Evolutionary conservation across 148 eudicot species (phyloP), one percentile per base, ranked within the genome.

Genomic region (Diospyros kaki): DNA sequence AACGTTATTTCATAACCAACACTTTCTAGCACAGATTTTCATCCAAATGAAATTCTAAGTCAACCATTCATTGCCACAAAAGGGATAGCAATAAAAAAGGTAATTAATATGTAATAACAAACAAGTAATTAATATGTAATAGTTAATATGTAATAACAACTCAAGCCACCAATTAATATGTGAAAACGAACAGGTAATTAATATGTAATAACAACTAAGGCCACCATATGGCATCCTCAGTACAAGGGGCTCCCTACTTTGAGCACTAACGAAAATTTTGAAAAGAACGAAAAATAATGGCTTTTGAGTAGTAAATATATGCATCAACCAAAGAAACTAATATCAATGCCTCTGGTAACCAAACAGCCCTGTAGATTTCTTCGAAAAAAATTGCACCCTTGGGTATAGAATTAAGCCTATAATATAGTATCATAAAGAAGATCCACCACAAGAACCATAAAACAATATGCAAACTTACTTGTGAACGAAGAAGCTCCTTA

Each of bases 401-500:
- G 28, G 48, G 14, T 9, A 45, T 58, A 12, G 9, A 13, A 9
- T 61, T 44, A 46, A 54, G 66, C 44, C 38, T 38, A 44, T 9
- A 52, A 74, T 64, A 45, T 15, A 63, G 15, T 15, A 43, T 54
- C 64, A 40, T 15, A 9, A 9, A 17, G 5, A 52, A 38, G 44
- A 52, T 52, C 42, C 54, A 28, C 17, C n/a, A 51, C 17, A 38
- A 38, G 14, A 59, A 58, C 17, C 11, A 58, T 39, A 45, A 44
- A 13, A 38, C 14, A 28, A 28, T 28, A 28, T 28, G 28, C 28
- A 28, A 28, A 66, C 83, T 66, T 78, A 92, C 98, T 87, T 94
- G 98, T 52, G 97, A 89, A 80, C 97, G 97, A 79, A 94, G 96
- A 83, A 92, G 91, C 75, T 94, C 98, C 86, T 94, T 94, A 80